Percentiles rank a stretch among this genome's conserved stretches.
Evolutionary conservation across 345 rosid genomes (phyloP).

Genomic region (Toxicodendron radicans): DNA sequence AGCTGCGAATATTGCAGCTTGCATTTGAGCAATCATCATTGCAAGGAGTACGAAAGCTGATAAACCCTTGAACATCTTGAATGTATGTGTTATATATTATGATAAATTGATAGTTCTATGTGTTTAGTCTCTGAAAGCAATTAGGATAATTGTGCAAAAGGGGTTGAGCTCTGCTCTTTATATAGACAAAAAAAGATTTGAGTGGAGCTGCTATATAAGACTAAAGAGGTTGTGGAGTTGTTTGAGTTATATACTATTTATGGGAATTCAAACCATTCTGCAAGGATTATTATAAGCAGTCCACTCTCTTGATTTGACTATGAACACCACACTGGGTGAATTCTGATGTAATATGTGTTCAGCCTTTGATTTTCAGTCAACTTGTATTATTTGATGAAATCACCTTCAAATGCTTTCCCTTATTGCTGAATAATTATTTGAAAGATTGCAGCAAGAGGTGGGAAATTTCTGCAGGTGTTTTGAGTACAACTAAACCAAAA

Average conservation of each 20-base stretch:
- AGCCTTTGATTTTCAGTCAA: neutral
- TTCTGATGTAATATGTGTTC: neutral
- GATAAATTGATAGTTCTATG: neutral
- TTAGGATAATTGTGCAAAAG: neutral
- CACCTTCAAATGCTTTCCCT: neutral
- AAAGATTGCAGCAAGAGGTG: neutral
- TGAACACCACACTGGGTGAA: neutral
- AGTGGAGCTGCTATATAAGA: conserved; percentile 19
- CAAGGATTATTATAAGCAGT: neutral
- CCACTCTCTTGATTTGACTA: neutral
- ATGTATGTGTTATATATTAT: neutral
- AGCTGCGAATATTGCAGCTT: neutral
- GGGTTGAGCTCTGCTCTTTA: neutral
- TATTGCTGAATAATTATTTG: neutral
- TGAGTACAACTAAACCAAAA: conserved; percentile 18
- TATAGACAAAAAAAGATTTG: neutral
- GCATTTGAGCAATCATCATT: neutral
- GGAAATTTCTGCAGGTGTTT: neutral
- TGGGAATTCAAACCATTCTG: neutral
- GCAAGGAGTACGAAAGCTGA: neutral
- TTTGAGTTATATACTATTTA: neutral
- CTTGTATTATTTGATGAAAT: neutral
- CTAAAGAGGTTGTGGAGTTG: conserved; percentile 5
- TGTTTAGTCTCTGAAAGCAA: neutral
- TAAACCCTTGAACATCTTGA: conserved; percentile 19